Evolutionary conservation across 495 filamentous ascomycete species (phyloP).

Genomic region (Hypoxylon cercidicola): DNA sequence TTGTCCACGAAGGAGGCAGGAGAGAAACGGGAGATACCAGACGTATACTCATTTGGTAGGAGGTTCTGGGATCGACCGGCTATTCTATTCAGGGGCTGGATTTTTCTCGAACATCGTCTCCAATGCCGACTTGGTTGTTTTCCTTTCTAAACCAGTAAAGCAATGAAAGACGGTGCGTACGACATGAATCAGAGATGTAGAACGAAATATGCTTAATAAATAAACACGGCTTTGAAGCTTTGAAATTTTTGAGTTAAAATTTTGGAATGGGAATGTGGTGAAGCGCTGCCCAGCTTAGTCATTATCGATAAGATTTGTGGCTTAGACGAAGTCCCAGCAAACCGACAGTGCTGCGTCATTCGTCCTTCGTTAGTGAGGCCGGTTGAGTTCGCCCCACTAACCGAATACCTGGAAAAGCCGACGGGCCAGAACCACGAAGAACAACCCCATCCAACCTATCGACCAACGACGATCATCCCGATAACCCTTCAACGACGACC

Average conservation of each 20-base stretch:
- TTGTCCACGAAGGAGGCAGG: too few relatives aligned
- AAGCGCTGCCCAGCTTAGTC: neutral
- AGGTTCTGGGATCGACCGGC: neutral
- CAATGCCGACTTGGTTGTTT: too few relatives aligned
- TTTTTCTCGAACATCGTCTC: neutral
- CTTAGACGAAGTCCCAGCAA: neutral
- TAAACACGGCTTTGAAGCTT: too few relatives aligned
- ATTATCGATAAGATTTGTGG: conserved; percentile 15
- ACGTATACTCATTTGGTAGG: neutral
- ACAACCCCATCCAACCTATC: conserved; percentile 12
- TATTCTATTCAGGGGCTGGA: neutral
- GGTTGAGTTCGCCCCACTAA: conserved; percentile 27
- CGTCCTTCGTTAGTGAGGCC: conserved; percentile 15
- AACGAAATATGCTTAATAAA: too few relatives aligned
- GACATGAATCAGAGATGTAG: too few relatives aligned
- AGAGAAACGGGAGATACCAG: too few relatives aligned
- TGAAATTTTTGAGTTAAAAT: too few relatives aligned
- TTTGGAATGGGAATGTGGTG: too few relatives aligned
- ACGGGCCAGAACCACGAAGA: conserved; percentile 11
- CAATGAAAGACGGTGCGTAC: too few relatives aligned
- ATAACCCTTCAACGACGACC: conserved; percentile 1
- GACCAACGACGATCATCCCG: conserved; percentile 4
- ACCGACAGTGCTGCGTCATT: conserved; percentile 32
- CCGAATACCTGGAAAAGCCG: conserved; percentile 3
- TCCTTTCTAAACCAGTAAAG: too few relatives aligned